Conservation (phyloP, 108 stramenopile genomes). For the Cyclotella cryptica region DNA sequence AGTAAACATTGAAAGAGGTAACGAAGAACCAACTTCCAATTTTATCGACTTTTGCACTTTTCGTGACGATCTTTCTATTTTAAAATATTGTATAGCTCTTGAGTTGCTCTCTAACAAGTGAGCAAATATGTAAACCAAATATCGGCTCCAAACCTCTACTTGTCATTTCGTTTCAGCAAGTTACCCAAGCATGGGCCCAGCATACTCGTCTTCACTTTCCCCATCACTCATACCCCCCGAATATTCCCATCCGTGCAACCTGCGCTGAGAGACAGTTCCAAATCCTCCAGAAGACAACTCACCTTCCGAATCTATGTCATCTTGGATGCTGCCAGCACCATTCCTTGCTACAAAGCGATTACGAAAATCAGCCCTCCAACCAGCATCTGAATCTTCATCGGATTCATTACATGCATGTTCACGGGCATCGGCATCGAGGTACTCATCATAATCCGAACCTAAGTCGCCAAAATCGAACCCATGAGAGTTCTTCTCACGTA, state of each 20-base stretch:
- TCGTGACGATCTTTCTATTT: no score
- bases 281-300: not conserved
- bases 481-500: not conserved
- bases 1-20: no score
- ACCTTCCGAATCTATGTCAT: slow-evolving; percentile 7
- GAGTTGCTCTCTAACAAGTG: no score
- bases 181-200: slow-evolving; percentile 27
- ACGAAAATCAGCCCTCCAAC: slow-evolving; percentile 50
- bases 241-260: slow-evolving; percentile 23
- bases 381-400: slow-evolving; percentile 26
- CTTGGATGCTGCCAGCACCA: not conserved
- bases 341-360: slow-evolving; percentile 29
- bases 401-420: slow-evolving; percentile 3
- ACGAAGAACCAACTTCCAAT: no score
- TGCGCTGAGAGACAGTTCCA: not conserved
- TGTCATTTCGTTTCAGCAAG: not conserved
- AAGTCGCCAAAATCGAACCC: slow-evolving; percentile 7
- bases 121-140: no score
- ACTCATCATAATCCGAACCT: slow-evolving; percentile 37
- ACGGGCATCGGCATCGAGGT: slow-evolving; percentile 27
- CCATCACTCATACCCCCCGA: slow-evolving; percentile 17
- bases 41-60: no score
- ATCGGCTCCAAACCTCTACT: slow-evolving; percentile 1
- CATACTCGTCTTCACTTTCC: slow-evolving; percentile 38
- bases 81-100: no score